These are phyloP conservation scores for Posidonia oceanica DNA, from an alignment of 116 monocot genomes.

Conservation along the genomic window DNA sequence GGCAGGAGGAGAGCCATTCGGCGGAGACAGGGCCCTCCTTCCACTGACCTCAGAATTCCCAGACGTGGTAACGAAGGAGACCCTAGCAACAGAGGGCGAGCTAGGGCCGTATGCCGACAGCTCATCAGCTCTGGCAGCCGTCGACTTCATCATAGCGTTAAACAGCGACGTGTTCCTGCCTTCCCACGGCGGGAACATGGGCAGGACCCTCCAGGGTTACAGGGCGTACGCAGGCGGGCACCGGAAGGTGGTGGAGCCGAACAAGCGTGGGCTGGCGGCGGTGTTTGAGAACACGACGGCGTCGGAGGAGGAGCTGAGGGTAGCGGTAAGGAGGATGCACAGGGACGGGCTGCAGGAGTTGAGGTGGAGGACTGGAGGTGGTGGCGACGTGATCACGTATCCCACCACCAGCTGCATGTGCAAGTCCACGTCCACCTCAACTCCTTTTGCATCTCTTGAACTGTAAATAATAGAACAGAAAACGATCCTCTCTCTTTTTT, in stretches of 20 bases:
- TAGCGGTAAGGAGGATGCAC: constrained; percentile 14
- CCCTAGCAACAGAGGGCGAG: constrained; percentile 12
- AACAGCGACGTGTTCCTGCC: constrained; percentile 36
- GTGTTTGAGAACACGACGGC: constrained; percentile 3
- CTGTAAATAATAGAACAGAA: background rate
- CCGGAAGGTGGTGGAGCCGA: constrained; percentile 26
- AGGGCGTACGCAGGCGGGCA: constrained; percentile 14
- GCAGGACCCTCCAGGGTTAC: constrained; percentile 10
- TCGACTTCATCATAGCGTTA: constrained; percentile 26
- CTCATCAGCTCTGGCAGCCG: constrained; percentile 25
- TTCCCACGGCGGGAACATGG: constrained; percentile 42
- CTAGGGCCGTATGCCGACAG: constrained; percentile 11
- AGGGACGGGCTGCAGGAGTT: background rate
- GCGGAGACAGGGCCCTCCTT: constrained; percentile 15
- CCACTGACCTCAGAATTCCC: constrained; percentile 16
- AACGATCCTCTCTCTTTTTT: too few species aligned
- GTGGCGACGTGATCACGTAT: constrained; percentile 18
- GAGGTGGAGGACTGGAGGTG: constrained; percentile 8
- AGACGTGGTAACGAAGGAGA: constrained; percentile 12
- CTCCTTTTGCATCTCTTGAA: background rate
- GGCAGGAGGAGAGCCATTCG: constrained; percentile 32
- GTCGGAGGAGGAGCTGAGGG: background rate
- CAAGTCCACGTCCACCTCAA: background rate
- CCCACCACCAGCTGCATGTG: constrained; percentile 30
- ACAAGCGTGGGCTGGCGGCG: constrained; percentile 21